Base-by-base conservation (phyloP, 352 stramenopile species). In the Pythium diclinum region DNA sequence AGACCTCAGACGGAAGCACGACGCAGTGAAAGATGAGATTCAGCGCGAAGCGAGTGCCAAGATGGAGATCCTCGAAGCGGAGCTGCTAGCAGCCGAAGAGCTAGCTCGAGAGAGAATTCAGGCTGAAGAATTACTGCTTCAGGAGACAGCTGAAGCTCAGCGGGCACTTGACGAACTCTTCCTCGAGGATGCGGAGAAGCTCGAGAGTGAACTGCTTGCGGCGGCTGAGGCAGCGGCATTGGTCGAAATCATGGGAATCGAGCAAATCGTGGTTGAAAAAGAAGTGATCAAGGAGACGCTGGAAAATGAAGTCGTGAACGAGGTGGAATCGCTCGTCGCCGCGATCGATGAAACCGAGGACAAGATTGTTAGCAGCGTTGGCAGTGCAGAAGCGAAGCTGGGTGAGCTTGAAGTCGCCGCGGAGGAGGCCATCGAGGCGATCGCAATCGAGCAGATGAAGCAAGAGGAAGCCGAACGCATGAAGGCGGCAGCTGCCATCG, bases 1-100 rank as follows among this genome's bases (percentile, higher is more conserved):
- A 34, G 44, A 68, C 19, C 34, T 68, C 3, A 57, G 19, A 38
- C 44, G 17, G 16, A 48, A 59, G 16, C 61, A 68, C 54, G 61
- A 68, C 30, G 36, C 34, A 0, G 46, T 38, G 14, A 47, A 68
- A 34, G 61, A 34, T 1, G 61, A 68, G 28, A 68, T 68, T 36
- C 17, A 30, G 3, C 44, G 54, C 46, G 30, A 42, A 2, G 21
- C 61, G 13, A 36, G 9, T 23, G 9, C 47, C 5, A 28, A 62
- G 36, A 9, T 68, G 6, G 23, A 59, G 13, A 14, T 38, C 19
- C 34, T 68, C 2, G 38, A 58, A 23, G 21, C 32, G 0, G 61
- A 61, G 46, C 32, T 55, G 3, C 11, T 21, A 7, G 54, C 44
- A 28, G 61, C 61, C 16, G 54, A 63, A 47, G 53, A 51, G 38